phyloP scores from a whole-genome alignment of 177 flowering plant species.

The Tripterygium wilfordii region DNA sequence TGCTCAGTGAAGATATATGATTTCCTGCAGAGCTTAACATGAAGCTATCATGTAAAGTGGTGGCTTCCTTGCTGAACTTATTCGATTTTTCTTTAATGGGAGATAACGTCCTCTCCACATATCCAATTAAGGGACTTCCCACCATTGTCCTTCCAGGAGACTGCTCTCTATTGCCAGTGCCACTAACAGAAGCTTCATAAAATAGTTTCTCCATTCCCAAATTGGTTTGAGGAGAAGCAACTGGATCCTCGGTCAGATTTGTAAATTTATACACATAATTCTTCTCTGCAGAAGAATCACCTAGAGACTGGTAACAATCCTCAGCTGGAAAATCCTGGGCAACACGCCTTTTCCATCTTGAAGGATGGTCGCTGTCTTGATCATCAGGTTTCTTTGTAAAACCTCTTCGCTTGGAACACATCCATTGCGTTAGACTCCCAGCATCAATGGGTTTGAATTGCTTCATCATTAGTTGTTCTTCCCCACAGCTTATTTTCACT shows the following conservation, averaged over 20 bases:
- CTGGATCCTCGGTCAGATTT: conserved; percentile 14
- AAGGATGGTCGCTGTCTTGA: conserved; percentile 17
- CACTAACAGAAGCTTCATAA: conserved; percentile 8
- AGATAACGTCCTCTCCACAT: conserved; percentile 15
- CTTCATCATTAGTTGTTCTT: conserved; percentile 16
- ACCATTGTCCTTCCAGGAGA: conserved; percentile 22
- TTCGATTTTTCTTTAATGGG: conserved; percentile 10
- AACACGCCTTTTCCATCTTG: conserved; percentile 10
- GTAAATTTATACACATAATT: conserved; percentile 9
- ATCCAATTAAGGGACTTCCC: conserved; percentile 12
- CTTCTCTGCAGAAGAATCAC: conserved; percentile 19
- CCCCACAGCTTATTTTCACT: conserved; percentile 18
- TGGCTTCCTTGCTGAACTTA: conserved; percentile 15
- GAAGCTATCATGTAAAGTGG: conserved; percentile 8
- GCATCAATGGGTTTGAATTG: conserved; percentile 25
- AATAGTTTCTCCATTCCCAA: conserved; percentile 18
- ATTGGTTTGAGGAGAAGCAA: conserved; percentile 26
- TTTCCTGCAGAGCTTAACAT: conserved; percentile 9
- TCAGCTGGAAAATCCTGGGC: conserved; percentile 18
- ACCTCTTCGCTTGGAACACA: conserved; percentile 49
- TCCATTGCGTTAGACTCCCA: conserved; percentile 45
- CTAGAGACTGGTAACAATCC: conserved; percentile 15
- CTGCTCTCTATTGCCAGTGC: conserved; percentile 7
- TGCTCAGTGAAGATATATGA: conserved; percentile 16
- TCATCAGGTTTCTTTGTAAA: conserved; percentile 30